Percentiles rank a stretch among this genome's conserved stretches.
Conservation (phyloP, 495 filamentous ascomycete genomes). For the Podospora didyma region DNA sequence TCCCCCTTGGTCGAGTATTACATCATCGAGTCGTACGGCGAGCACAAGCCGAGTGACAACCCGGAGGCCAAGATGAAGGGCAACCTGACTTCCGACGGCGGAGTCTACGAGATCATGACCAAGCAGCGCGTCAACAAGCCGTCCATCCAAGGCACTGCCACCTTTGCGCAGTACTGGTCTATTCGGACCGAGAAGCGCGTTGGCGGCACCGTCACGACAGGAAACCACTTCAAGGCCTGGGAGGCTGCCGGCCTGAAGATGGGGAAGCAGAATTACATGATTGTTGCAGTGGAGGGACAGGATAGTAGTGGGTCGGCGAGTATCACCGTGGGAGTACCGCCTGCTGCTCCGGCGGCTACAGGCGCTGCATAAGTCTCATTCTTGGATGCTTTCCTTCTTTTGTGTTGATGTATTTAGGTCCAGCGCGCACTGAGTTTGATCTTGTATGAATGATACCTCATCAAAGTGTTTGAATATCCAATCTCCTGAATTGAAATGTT, state of each 20-base stretch:
- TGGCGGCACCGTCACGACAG: slow-evolving; percentile 32
- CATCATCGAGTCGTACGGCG: slow-evolving; percentile 57
- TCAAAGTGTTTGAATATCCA: no score
- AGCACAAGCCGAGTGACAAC: slow-evolving; percentile 48
- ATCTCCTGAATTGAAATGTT: no score
- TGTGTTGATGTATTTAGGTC: no score
- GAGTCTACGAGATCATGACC: slow-evolving; percentile 55
- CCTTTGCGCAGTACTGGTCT: slow-evolving; percentile 61
- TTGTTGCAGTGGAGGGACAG: slow-evolving; percentile 49
- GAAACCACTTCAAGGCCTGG: slow-evolving; percentile 57
- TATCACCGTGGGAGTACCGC: slow-evolving; percentile 32
- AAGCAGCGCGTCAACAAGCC: slow-evolving; percentile 51
- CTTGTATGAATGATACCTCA: no score
- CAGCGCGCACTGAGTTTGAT: no score
- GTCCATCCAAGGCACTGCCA: slow-evolving; percentile 54
- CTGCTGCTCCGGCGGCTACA: slow-evolving; percentile 9
- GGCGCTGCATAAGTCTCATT: background rate
- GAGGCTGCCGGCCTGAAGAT: slow-evolving; percentile 36
- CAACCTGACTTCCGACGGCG: slow-evolving; percentile 51
- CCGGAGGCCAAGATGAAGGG: slow-evolving; percentile 41
- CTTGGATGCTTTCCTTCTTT: no score
- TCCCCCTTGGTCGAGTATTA: slow-evolving; percentile 63
- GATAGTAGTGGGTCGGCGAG: slow-evolving; percentile 31
- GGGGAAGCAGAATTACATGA: slow-evolving; percentile 49
- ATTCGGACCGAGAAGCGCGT: slow-evolving; percentile 37